Evolutionary conservation across 495 filamentous ascomycete species (phyloP).

Genomic region (Ramalina peruviana): DNA sequence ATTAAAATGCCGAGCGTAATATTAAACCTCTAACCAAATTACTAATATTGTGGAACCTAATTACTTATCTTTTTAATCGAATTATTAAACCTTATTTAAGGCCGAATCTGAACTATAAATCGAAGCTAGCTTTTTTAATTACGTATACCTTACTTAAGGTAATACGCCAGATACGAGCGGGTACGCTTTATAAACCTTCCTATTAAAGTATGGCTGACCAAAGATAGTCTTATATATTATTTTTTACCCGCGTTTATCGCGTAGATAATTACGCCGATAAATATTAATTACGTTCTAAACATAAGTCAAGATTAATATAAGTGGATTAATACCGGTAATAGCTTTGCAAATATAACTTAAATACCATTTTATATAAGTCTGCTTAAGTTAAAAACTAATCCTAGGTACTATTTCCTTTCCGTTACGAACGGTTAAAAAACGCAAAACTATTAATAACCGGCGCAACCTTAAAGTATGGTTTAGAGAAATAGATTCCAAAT

Average conservation of each 20-base stretch:
- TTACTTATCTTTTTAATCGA: no score
- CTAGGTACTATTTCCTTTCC: no score
- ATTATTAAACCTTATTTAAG: no score
- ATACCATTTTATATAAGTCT: not conserved
- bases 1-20: no score
- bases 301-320: not conserved
- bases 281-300: not conserved
- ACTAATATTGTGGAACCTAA: no score
- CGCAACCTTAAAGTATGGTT: conserved; percentile 1
- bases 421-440: not conserved
- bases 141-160: no score
- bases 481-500: conserved; percentile 1
- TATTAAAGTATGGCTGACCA: conserved; percentile 1
- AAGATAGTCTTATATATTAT: conserved; percentile 5
- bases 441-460: not conserved
- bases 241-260: conserved; percentile 2
- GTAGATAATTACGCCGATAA: conserved; percentile 2
- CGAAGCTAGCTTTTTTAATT: no score
- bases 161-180: no score
- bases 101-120: no score
- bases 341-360: not conserved
- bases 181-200: not conserved
- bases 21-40: no score
- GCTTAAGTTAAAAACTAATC: not conserved
- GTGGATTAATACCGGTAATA: not conserved